phyloP scores from a whole-genome alignment of 495 filamentous ascomycete genomes.

The Penicillium alfredii region DNA sequence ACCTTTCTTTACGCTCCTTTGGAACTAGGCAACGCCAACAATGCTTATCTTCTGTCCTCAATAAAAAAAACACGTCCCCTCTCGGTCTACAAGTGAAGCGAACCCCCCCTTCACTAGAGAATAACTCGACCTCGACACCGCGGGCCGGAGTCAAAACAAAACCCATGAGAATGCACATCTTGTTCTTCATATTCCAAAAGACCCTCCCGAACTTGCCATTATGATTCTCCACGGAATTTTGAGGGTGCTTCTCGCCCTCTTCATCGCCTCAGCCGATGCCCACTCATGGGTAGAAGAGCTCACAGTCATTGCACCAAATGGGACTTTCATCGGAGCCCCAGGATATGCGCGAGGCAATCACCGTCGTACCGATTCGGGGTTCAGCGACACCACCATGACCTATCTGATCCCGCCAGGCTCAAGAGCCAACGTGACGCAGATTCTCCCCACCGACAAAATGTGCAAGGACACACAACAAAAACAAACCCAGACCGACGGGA shows the following conservation, averaged over 20 bases:
- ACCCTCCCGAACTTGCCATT: neutral
- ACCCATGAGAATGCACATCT: constrained; percentile 5
- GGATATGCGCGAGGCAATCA: constrained; percentile 64
- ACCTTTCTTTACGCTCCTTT: too few relatives aligned
- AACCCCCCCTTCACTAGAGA: too few relatives aligned
- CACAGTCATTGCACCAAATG: constrained; percentile 62
- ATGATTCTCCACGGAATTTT: neutral
- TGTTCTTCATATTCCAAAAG: constrained; percentile 8
- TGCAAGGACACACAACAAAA: constrained; percentile 51
- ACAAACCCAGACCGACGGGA: constrained; percentile 48
- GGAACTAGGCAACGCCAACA: too few relatives aligned
- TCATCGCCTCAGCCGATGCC: constrained; percentile 33
- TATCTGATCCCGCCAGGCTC: constrained; percentile 50
- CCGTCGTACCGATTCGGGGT: constrained; percentile 41
- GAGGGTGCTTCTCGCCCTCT: constrained; percentile 29
- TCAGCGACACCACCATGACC: constrained; percentile 45
- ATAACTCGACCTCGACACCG: too few relatives aligned
- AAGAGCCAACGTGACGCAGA: constrained; percentile 22
- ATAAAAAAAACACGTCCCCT: too few relatives aligned
- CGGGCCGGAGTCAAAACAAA: constrained; percentile 10
- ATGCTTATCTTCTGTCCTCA: neutral
- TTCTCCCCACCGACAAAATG: constrained; percentile 32
- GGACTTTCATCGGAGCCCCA: constrained; percentile 60
- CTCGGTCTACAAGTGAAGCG: too few relatives aligned
- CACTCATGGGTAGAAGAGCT: constrained; percentile 80